Evolutionary conservation across 495 filamentous ascomycete species (phyloP).

Genomic region (Aspergillus baeticus): DNA sequence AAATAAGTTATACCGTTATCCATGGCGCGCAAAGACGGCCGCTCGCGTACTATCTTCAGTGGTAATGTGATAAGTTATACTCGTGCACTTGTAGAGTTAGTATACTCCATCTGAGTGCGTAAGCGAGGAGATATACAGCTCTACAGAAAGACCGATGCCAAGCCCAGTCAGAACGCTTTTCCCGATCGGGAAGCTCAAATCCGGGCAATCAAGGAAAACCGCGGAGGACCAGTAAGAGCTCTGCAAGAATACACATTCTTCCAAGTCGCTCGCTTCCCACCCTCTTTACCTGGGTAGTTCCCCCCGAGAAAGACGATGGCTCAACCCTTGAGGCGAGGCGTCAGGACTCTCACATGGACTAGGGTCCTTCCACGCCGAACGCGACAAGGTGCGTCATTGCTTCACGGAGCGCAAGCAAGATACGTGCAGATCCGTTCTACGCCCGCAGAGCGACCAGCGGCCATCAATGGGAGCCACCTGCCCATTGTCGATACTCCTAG

Average conservation of each 20-base stretch:
- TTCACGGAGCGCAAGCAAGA: slow-evolving; percentile 32
- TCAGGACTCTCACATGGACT: slow-evolving; percentile 38
- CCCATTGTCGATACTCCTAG: slow-evolving; percentile 40
- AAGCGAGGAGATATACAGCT: too few relatives aligned
- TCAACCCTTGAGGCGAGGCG: slow-evolving; percentile 40
- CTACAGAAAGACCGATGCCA: slow-evolving; percentile 5
- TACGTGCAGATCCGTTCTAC: slow-evolving; percentile 46
- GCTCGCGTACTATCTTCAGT: too few relatives aligned
- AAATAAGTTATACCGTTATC: neutral
- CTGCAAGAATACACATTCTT: slow-evolving; percentile 1
- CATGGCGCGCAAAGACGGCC: too few relatives aligned
- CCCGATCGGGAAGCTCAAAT: slow-evolving; percentile 21
- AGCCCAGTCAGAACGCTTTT: slow-evolving; percentile 14
- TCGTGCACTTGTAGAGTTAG: too few relatives aligned
- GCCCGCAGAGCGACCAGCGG: slow-evolving; percentile 34
- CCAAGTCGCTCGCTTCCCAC: neutral
- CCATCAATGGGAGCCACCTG: slow-evolving; percentile 37
- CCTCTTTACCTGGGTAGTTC: slow-evolving; percentile 1
- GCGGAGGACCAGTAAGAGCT: slow-evolving; percentile 12
- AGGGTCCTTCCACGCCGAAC: slow-evolving; percentile 31
- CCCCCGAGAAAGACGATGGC: slow-evolving; percentile 26
- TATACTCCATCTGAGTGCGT: too few relatives aligned
- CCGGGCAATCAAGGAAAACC: slow-evolving; percentile 17
- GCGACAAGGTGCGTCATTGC: slow-evolving; percentile 26
- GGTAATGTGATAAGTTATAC: too few relatives aligned